These are phyloP conservation scores for Trichoderma koningii DNA, from an alignment of 2,329 filamentous ascomycete genomes.

Conservation along the genomic window DNA sequence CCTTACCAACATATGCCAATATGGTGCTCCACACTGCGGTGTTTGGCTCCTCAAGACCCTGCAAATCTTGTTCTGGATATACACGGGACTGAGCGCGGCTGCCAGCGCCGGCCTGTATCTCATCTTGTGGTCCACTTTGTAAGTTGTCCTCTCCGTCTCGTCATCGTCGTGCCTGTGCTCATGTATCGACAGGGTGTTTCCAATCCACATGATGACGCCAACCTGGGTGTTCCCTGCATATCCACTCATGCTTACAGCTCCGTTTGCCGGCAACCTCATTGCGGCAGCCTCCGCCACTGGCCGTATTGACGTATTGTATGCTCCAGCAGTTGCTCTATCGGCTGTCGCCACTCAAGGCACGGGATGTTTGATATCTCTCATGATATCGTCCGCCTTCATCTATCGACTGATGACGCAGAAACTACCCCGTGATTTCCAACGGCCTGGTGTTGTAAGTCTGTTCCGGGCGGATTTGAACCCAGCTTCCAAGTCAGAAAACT, in stretches of 20 bases:
- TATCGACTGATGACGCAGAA: constrained; percentile 90
- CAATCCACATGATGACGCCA: constrained; percentile 82
- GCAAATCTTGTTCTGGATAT: constrained; percentile 73
- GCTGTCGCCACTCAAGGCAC: constrained; percentile 56
- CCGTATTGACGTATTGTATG: constrained; percentile 38
- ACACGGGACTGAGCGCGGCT: constrained; percentile 66
- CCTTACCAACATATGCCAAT: constrained; percentile 76
- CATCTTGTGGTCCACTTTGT: constrained; percentile 66
- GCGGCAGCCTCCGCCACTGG: constrained; percentile 39
- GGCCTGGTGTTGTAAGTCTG: constrained; percentile 66
- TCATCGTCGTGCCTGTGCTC: neutral
- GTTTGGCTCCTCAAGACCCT: constrained; percentile 63
- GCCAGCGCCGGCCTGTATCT: constrained; percentile 73
- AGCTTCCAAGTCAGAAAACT: neutral
- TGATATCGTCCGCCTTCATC: constrained; percentile 82
- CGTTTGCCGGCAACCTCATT: constrained; percentile 65
- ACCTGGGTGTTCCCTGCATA: constrained; percentile 89
- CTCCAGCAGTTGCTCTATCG: constrained; percentile 50
- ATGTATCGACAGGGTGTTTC: constrained; percentile 46
- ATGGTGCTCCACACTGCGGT: constrained; percentile 64
- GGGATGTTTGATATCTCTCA: constrained; percentile 63
- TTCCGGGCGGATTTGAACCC: neutral
- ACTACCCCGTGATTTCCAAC: constrained; percentile 71
- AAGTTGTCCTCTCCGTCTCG: constrained; percentile 30
- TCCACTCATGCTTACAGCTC: constrained; percentile 73